phyloP scores from a whole-genome alignment of 1,284 basidiomycete genomes.

The Trichosporon sp. region DNA sequence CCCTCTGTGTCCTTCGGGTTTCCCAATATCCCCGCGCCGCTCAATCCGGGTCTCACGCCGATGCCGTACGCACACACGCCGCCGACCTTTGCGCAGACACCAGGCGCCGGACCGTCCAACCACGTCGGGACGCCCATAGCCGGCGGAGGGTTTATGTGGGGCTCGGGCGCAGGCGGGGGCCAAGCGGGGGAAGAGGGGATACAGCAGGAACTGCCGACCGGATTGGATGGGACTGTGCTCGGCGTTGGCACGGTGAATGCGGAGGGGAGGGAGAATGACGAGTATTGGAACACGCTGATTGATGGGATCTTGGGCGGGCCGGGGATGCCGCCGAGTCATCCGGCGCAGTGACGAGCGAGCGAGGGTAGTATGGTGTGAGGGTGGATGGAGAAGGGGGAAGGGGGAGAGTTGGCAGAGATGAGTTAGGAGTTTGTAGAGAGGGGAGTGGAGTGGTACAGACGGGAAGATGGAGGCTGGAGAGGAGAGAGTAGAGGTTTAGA shows the following conservation, averaged over 20 bases:
- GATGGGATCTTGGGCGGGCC: constrained; percentile 37
- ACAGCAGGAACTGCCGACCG: constrained; percentile 17
- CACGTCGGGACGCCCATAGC: not conserved
- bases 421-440: too few relatives aligned
- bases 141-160: constrained; percentile 18
- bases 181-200: not conserved
- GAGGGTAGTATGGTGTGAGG: not conserved
- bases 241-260: constrained; percentile 21
- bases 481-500: too few relatives aligned
- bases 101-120: too few relatives aligned
- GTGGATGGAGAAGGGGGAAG: too few relatives aligned
- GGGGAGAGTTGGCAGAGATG: too few relatives aligned
- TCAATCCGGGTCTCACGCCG: not conserved
- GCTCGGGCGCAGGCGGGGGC: not conserved
- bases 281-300: constrained; percentile 57
- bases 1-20: not conserved
- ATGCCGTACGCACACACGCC: not conserved
- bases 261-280: constrained; percentile 45
- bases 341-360: not conserved
- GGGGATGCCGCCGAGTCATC: constrained; percentile 3
- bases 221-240: constrained; percentile 30
- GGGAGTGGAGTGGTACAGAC: too few relatives aligned
- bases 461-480: too few relatives aligned
- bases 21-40: not conserved
- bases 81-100: too few relatives aligned